Evolutionary conservation across 2,329 filamentous ascomycete species (phyloP), one percentile per base, ranked within the genome.

Genomic region (Colletotrichum musicola): DNA sequence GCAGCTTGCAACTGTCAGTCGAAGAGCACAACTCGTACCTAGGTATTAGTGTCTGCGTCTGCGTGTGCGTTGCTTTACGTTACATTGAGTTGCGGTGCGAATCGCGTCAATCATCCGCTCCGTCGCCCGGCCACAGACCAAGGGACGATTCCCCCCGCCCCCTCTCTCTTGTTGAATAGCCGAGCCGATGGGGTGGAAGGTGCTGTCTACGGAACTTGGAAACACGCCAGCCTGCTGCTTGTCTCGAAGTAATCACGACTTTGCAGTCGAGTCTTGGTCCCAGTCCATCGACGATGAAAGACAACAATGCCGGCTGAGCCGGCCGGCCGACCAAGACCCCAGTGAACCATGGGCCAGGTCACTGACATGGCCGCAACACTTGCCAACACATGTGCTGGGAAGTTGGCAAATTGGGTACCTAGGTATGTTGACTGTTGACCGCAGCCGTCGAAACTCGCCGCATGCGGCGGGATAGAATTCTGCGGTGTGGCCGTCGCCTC

Each of bases 1-100:
- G 47, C 40, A 61, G 12, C 46, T 61, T 30, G 30, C 16, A 30
- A 35, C 30, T 35, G 30, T 35, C 46, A 22, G 42, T n/a, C 30
- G 30, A 9, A 10, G 30, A 35, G 7, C 30, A 35, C 30, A 35
- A 35, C 27, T 30, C 27, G 27, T 30, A 7, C 27, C 27, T 10
- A 35, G 30, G 30, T 35, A 10, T 35, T 35, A 35, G 10, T 35
- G 10, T 35, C 10, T 9, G 30, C 25, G 12, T 35, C 64, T 63
- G 46, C 47, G 27, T 46, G 18, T 63, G 64, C 50, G 40, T 68
- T 55, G 55, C 65, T 68, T 68, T 64, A 35, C 35, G 46, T 53
- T 27, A 56, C 38, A 55, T 64, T 35, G 54, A 64, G 38, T 38
- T 62, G 49, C 35, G 27, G 20, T 53, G 55, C 62, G 49, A 64